A percentile compares a stretch with the other conserved stretches of the same genome.
These are phyloP conservation scores for Epicoccum sorghinum DNA, from an alignment of 2,329 filamentous ascomycete genomes.

Conservation along the genomic window DNA sequence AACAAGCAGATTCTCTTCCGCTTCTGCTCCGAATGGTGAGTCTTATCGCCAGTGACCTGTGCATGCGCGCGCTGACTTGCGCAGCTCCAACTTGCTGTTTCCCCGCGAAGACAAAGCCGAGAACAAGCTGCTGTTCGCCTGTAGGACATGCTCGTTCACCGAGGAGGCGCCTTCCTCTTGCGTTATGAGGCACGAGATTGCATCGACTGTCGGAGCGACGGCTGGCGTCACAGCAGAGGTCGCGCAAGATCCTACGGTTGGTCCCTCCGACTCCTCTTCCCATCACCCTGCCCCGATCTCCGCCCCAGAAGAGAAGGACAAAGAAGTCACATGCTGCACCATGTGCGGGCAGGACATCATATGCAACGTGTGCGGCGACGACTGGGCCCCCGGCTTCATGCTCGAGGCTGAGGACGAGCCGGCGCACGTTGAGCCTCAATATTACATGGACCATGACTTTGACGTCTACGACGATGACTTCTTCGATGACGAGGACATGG, in stretches of 20 bases:
- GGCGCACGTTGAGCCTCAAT: slow-evolving; percentile 30
- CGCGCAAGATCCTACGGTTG: slow-evolving; percentile 96
- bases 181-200: slow-evolving; percentile 93
- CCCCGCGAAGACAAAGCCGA: slow-evolving; percentile 89
- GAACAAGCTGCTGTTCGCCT: slow-evolving; percentile 90
- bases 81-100: slow-evolving; percentile 93
- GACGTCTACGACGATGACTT: slow-evolving; percentile 30
- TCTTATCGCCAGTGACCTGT: not conserved
- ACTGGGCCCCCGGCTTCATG: slow-evolving; percentile 51
- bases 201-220: slow-evolving; percentile 90
- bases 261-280: slow-evolving; percentile 57
- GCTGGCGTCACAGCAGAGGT: slow-evolving; percentile 98
- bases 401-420: slow-evolving; percentile 52
- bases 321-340: slow-evolving; percentile 58
- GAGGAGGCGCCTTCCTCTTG: slow-evolving; percentile 86
- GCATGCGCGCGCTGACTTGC: slow-evolving; percentile 8
- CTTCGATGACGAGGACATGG: slow-evolving; percentile 35
- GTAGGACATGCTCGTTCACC: slow-evolving; percentile 91
- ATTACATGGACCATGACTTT: slow-evolving; percentile 19
- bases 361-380: slow-evolving; percentile 59
- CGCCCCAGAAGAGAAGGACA: slow-evolving; percentile 20
- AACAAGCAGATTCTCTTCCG: slow-evolving; percentile 85
- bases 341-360: slow-evolving; percentile 64
- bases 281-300: slow-evolving; percentile 34
- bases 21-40: slow-evolving; percentile 94